phyloP scores from a whole-genome alignment of 768 basidiomycete genomes.

The Hygrophorus pudorinus region DNA sequence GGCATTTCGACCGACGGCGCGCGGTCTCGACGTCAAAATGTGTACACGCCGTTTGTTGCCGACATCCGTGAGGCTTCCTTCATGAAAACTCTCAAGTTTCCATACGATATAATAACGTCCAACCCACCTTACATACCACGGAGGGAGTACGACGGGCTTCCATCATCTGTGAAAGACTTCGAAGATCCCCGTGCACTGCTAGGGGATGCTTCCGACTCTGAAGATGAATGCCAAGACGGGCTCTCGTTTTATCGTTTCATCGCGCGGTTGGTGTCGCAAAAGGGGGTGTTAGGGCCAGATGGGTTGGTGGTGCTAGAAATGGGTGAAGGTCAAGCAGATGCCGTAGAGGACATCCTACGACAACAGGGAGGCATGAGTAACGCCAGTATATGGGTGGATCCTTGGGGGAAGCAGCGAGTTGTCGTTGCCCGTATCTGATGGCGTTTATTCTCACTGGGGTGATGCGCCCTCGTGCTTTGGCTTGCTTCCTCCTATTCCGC shows the following conservation, averaged over 20 bases:
- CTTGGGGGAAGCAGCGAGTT: conserved; percentile 66
- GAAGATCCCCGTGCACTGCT: conserved; percentile 80
- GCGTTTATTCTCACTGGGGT: not conserved
- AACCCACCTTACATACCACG: conserved; percentile 84
- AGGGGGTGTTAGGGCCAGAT: conserved; percentile 39
- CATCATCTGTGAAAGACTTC: conserved; percentile 59
- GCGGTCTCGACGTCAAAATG: conserved; percentile 22
- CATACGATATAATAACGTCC: conserved; percentile 72
- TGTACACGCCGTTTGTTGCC: conserved; percentile 28
- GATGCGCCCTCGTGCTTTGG: too few relatives aligned
- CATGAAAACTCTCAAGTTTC: conserved; percentile 25
- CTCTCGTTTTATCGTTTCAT: conserved; percentile 67
- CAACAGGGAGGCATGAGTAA: conserved; percentile 31
- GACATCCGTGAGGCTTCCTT: conserved; percentile 40
- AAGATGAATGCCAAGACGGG: conserved; percentile 11
- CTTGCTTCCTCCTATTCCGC: not conserved
- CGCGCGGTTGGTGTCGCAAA: conserved; percentile 41
- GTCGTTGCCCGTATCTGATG: conserved; percentile 46
- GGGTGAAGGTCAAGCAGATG: conserved; percentile 59
- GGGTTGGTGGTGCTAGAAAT: conserved; percentile 72
- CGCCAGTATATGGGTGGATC: conserved; percentile 70
- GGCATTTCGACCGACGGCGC: conserved; percentile 22
- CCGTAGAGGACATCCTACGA: conserved; percentile 50
- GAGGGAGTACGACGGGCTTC: conserved; percentile 51
- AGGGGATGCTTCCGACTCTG: conserved; percentile 31